phyloP scores from a whole-genome alignment of 371 early-diverging fungal genomes.

The Syncephalastrum contaminatum region DNA sequence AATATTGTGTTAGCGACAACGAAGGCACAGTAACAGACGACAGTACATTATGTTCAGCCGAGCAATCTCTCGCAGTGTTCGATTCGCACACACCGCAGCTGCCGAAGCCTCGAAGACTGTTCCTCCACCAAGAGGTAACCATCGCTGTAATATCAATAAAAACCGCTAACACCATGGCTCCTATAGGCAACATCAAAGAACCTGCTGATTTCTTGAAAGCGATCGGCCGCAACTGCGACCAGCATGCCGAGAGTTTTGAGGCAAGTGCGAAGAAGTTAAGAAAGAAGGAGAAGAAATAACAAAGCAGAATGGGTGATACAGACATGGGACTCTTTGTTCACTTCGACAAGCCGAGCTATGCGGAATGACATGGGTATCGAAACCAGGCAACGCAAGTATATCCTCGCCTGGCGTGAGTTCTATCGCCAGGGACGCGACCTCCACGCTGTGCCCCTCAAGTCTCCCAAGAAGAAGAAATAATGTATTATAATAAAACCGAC shows the following conservation, averaged over 20 bases:
- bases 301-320: conserved; percentile 9
- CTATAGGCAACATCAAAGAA: conserved; percentile 46
- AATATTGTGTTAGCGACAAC: no score
- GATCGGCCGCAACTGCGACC: conserved; percentile 64
- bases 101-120: conserved; percentile 4
- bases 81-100: conserved; percentile 20
- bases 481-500: no score
- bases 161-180: background rate
- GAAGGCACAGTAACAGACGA: background rate
- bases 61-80: conserved; percentile 14
- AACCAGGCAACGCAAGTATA: conserved; percentile 27
- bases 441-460: conserved; percentile 6
- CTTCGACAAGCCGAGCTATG: conserved; percentile 44
- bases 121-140: conserved; percentile 26
- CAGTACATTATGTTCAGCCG: conserved; percentile 4
- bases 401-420: conserved; percentile 20
- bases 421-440: conserved; percentile 16
- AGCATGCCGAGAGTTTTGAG: conserved; percentile 55
- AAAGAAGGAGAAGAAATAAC: background rate
- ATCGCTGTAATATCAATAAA: background rate
- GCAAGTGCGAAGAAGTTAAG: conserved; percentile 15
- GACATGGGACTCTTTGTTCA: conserved; percentile 68
- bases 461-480: conserved; percentile 19
- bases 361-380: conserved; percentile 37
- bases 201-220: conserved; percentile 48